Evolutionary conservation across 495 filamentous ascomycete genomes (phyloP).

Genomic region (Aspergillus coremiiformis): DNA sequence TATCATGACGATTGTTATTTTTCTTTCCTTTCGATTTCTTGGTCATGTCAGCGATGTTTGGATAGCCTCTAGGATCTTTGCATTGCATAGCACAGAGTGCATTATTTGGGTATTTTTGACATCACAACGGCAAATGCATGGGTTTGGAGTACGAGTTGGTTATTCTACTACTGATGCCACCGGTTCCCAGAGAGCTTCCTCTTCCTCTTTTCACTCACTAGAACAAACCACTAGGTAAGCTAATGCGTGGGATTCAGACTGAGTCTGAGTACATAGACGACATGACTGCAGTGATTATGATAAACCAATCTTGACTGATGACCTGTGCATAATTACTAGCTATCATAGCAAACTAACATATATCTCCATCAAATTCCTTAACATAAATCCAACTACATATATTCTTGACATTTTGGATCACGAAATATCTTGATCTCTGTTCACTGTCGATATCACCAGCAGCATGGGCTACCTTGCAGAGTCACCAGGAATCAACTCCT

Average conservation of each 20-base stretch:
- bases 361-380: no score
- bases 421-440: no score
- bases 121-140: background rate
- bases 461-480: no score
- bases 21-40: background rate
- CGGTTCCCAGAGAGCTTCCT: background rate
- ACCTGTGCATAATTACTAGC: no score
- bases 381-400: no score
- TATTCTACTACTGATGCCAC: background rate
- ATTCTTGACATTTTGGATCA: no score
- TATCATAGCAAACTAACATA: no score
- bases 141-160: background rate
- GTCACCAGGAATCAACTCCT: no score
- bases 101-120: background rate
- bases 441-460: no score
- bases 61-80: background rate
- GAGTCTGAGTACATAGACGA: background rate
- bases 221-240: background rate
- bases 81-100: background rate
- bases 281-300: background rate
- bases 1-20: background rate
- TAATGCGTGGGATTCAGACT: background rate
- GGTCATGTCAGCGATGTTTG: background rate
- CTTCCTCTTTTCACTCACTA: background rate
- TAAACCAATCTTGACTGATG: background rate